These are phyloP conservation scores for Scleroderma citrinum DNA, from an alignment of 768 basidiomycete species.

Conservation along the genomic window DNA sequence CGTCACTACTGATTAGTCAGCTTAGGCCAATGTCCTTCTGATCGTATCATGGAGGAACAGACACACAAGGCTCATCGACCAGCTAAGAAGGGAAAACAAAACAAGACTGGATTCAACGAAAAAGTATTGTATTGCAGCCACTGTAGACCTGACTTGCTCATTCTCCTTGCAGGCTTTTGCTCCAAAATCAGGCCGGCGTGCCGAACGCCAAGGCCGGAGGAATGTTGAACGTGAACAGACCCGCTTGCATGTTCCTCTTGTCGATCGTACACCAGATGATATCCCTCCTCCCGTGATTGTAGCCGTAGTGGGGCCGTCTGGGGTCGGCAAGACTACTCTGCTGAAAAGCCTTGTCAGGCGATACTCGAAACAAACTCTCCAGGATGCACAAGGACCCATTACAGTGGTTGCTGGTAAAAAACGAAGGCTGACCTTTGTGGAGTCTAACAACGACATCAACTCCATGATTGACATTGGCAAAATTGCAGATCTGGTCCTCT, in stretches of 20 bases:
- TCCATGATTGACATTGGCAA: slow-evolving; percentile 99
- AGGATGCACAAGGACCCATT: slow-evolving; percentile 86
- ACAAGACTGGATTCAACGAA: slow-evolving; percentile 79
- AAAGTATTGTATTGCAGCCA: slow-evolving; percentile 48
- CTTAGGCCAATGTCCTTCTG: not conserved
- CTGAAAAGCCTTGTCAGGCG: slow-evolving; percentile 86
- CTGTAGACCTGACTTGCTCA: not conserved
- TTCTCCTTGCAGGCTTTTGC: slow-evolving; percentile 70
- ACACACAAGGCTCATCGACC: slow-evolving; percentile 82
- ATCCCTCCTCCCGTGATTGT: slow-evolving; percentile 91
- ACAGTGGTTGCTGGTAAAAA: slow-evolving; percentile 94
- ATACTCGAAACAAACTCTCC: slow-evolving; percentile 90
- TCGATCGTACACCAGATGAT: slow-evolving; percentile 89
- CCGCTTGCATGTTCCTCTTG: slow-evolving; percentile 90
- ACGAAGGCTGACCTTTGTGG: slow-evolving; percentile 89
- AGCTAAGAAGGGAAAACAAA: slow-evolving; percentile 62
- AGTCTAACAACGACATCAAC: slow-evolving; percentile 96
- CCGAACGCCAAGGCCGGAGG: slow-evolving; percentile 83
- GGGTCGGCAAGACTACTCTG: slow-evolving; percentile 94
- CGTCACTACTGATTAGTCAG: slow-evolving; percentile 2
- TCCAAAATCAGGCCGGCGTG: slow-evolving; percentile 82
- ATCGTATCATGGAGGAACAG: slow-evolving; percentile 70
- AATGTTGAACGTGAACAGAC: slow-evolving; percentile 94
- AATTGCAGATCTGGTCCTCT: slow-evolving; percentile 89
- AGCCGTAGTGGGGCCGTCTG: slow-evolving; percentile 92